Base-by-base conservation (phyloP, 2,329 filamentous ascomycete species). In the Knoxdaviesia capensis region DNA sequence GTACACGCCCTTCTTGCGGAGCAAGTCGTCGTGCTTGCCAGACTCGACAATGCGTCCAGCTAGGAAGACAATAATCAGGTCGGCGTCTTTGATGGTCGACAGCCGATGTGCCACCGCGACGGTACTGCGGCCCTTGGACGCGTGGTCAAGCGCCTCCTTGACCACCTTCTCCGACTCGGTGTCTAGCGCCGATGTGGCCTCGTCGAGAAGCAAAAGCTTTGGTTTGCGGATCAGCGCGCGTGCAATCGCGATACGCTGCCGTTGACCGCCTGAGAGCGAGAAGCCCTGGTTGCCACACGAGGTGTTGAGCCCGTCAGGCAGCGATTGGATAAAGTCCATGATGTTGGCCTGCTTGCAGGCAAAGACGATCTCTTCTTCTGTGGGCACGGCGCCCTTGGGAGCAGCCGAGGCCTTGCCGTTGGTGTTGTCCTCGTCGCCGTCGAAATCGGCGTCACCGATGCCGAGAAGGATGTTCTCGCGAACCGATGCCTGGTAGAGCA, bases 201-300 rank as follows among this genome's bases (percentile, higher is more conserved):
- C 80, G 50, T 86, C 80, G 0, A 86, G 61, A 5, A 86, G 68
- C 3, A 86, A 58, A 2, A 86, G 71, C 0, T 63, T 60, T 0
- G 80, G 80, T 41, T 74, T 62, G 38, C 77, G 72, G 42, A 85
- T 65, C 31, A 85, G 74, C 7, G 76, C 76, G 6, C 80, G 65
- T 0, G 80, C 80, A 46, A 86, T 85, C 6, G 79, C 77, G 33
- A 83, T 69, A 28, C 77, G 71, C 54, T 85, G 80, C 6, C 78
- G 64, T 53, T 86, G 79, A 1, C 80, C 80, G 29, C 80, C 80
- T 1, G 76, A 82, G 1, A 86, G 60, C 45, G 78, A 75, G 11
- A 77, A 69, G 0, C 79, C 79, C 40, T 71, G 69, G 48, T 77
- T 70, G 2, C 80, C 79, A 28, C 80, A 77, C 1, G 65, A 59